phyloP scores from a whole-genome alignment of 1,284 basidiomycete species.

The Singerocomus rubriflavus region DNA sequence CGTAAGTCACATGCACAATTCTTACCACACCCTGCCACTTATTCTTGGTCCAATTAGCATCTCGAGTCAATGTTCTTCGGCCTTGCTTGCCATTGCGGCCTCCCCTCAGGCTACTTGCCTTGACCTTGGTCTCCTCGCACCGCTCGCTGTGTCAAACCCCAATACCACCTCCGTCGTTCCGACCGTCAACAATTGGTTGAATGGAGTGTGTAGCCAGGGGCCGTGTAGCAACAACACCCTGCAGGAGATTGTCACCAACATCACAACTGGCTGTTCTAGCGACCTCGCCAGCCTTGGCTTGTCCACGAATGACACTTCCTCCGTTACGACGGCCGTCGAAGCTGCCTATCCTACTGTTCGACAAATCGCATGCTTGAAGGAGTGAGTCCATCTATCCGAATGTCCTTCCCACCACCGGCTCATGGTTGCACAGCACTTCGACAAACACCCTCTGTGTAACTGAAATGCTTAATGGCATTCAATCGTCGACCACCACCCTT shows the following conservation, averaged over 20 bases:
- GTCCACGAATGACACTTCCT: constrained; percentile 1
- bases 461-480: constrained; percentile 45
- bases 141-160: constrained; percentile 37
- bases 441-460: constrained; percentile 49
- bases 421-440: constrained; percentile 32
- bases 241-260: constrained; percentile 40
- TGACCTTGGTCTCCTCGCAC: constrained; percentile 45
- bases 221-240: constrained; percentile 58
- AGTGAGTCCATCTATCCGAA: constrained; percentile 40
- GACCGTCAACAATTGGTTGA: constrained; percentile 57
- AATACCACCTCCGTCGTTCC: constrained; percentile 46
- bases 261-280: constrained; percentile 48
- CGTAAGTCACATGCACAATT: constrained; percentile 34
- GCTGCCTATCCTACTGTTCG: constrained; percentile 49
- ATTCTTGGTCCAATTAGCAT: constrained; percentile 9
- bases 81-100: constrained; percentile 40
- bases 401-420: background rate
- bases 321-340: constrained; percentile 31
- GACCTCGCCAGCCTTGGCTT: constrained; percentile 42
- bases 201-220: constrained; percentile 48
- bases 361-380: constrained; percentile 50
- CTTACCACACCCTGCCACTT: constrained; percentile 9
- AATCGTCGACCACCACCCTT: constrained; percentile 31
- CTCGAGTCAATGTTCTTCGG: constrained; percentile 29
- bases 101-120: constrained; percentile 53